Evolutionary conservation across 2,329 filamentous ascomycete genomes (phyloP).

Genomic region (Ambrosiella xylebori): DNA sequence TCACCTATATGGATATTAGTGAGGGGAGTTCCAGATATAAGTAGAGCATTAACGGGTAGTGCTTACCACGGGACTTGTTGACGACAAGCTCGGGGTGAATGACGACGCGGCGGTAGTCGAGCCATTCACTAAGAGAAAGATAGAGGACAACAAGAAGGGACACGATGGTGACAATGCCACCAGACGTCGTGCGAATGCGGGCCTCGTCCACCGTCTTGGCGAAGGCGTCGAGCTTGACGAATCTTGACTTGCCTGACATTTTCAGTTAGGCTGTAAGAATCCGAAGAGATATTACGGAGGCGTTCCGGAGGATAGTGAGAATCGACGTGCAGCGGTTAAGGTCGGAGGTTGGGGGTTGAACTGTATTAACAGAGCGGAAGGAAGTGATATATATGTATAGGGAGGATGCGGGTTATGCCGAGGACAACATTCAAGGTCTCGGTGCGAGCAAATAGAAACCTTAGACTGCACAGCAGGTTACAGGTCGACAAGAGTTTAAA

Average conservation of each 20-base stretch:
- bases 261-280: conserved; percentile 9
- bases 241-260: conserved; percentile 85
- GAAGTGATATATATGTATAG: no score
- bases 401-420: no score
- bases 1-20: conserved; percentile 42
- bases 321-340: no score
- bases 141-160: conserved; percentile 79
- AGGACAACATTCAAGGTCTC: no score
- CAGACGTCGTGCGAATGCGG: conserved; percentile 83
- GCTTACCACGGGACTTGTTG: conserved; percentile 79
- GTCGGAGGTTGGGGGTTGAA: no score
- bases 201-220: conserved; percentile 99
- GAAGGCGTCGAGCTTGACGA: conserved; percentile 94
- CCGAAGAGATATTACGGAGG: neutral
- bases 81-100: conserved; percentile 89
- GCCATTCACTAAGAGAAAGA: conserved; percentile 89
- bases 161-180: conserved; percentile 83
- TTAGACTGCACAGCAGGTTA: no score
- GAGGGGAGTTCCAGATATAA: neutral
- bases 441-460: no score
- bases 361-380: no score
- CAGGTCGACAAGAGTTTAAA: no score
- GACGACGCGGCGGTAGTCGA: conserved; percentile 69
- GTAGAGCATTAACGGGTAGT: neutral
- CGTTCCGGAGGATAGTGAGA: no score